phyloP scores from a whole-genome alignment of 371 early-diverging fungal species.

The Batrachochytrium dendrobatidis region DNA sequence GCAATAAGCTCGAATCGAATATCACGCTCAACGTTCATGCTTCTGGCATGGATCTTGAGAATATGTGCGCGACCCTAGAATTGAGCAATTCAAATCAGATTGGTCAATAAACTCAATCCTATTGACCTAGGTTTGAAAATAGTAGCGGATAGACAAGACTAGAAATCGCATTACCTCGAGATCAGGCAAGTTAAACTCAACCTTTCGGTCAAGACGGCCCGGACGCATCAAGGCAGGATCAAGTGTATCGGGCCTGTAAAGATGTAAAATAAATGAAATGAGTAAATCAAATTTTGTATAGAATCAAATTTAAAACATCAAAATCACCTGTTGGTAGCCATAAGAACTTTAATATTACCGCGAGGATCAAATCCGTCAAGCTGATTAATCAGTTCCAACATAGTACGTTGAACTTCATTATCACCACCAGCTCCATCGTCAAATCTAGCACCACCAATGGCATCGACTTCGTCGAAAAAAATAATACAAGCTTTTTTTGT shows the following conservation, averaged over 20 bases:
- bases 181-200: constrained; percentile 98
- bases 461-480: constrained; percentile 99
- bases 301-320: neutral
- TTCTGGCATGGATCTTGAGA: constrained; percentile 97
- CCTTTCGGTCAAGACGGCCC: constrained; percentile 99
- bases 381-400: constrained; percentile 99
- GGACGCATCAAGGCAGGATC: constrained; percentile 99
- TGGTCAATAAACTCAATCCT: neutral
- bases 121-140: neutral
- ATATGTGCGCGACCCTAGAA: constrained; percentile 92
- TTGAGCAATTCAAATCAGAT: neutral
- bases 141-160: constrained; percentile 23
- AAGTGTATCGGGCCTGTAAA: constrained; percentile 96
- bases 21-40: constrained; percentile 97
- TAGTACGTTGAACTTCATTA: constrained; percentile 99
- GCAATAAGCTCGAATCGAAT: constrained; percentile 98
- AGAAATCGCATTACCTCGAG: constrained; percentile 54
- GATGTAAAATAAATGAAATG: constrained; percentile 30
- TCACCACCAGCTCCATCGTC: constrained; percentile 98
- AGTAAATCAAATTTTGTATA: no score
- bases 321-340: constrained; percentile 93
- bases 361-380: constrained; percentile 99
- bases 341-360: constrained; percentile 99
- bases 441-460: constrained; percentile 98
- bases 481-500: constrained; percentile 99